Conservation (phyloP, 331 rosid species). For the Rhamnella rubrinervis region DNA sequence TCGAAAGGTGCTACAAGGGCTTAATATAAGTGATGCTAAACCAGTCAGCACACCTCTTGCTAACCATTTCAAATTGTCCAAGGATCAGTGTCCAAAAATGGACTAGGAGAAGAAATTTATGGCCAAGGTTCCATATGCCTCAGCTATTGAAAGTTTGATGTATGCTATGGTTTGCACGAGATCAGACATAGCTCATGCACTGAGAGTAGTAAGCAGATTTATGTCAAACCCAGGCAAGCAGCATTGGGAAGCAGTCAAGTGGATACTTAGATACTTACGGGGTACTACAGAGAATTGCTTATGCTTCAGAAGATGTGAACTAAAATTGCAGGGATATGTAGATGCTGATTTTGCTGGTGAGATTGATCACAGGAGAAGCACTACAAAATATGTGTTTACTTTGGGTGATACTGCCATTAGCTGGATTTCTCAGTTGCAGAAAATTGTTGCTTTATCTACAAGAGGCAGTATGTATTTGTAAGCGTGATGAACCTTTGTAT, state of each 20-base stretch:
- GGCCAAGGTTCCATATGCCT: background rate
- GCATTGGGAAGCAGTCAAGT: too few species aligned
- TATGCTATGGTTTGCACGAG: too few species aligned
- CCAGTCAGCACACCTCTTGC: background rate
- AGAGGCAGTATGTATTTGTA: conserved; percentile 5
- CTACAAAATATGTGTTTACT: background rate
- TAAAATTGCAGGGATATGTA: background rate
- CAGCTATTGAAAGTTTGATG: too few species aligned
- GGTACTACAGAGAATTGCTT: background rate
- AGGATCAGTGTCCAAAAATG: background rate
- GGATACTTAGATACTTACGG: too few species aligned
- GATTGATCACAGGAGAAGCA: background rate
- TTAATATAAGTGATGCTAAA: background rate
- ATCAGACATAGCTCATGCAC: too few species aligned
- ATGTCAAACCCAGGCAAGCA: too few species aligned
- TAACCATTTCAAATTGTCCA: background rate
- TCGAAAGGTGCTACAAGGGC: background rate
- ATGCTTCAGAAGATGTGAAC: background rate
- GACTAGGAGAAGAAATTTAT: background rate
- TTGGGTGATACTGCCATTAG: too few species aligned
- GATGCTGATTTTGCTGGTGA: background rate
- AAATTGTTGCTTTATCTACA: background rate
- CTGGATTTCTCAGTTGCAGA: background rate
- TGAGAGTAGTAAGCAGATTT: too few species aligned
- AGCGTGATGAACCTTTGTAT: background rate